phyloP scores from a whole-genome alignment of 2,329 filamentous ascomycete genomes.

The Sordariomycetes sp. region DNA sequence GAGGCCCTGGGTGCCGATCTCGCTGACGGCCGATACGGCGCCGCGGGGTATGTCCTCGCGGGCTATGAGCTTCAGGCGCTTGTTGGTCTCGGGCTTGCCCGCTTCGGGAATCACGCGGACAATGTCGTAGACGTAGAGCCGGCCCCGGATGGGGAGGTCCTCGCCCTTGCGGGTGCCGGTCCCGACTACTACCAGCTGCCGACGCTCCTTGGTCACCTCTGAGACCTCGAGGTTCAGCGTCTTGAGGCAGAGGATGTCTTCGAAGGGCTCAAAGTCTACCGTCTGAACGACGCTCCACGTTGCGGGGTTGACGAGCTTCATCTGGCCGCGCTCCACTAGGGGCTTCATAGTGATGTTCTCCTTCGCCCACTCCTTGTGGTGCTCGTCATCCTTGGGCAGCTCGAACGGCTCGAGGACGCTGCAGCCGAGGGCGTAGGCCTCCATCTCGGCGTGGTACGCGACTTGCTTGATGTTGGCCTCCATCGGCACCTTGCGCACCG shows the following conservation, averaged over 20 bases:
- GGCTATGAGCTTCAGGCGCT: constrained; percentile 71
- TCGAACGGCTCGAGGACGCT: constrained; percentile 59
- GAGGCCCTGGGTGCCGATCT: constrained; percentile 76
- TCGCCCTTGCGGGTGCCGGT: constrained; percentile 81
- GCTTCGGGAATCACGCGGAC: constrained; percentile 86
- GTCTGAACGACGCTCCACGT: constrained; percentile 71
- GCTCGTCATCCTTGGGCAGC: constrained; percentile 74
- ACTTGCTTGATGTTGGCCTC: constrained; percentile 59
- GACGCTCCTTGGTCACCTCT: constrained; percentile 78
- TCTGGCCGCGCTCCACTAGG: constrained; percentile 52
- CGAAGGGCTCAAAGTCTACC: constrained; percentile 57
- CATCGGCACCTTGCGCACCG: constrained; percentile 58
- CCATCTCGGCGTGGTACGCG: constrained; percentile 62
- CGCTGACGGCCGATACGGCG: constrained; percentile 74
- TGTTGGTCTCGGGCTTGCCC: constrained; percentile 71
- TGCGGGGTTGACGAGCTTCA: constrained; percentile 68
- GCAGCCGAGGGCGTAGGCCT: constrained; percentile 66
- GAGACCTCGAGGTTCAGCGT: constrained; percentile 79
- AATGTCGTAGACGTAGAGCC: constrained; percentile 83
- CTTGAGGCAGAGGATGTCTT: constrained; percentile 70
- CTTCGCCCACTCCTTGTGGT: constrained; percentile 66
- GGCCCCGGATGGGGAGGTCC: constrained; percentile 73
- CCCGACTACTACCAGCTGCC: constrained; percentile 70
- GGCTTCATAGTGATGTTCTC: constrained; percentile 55
- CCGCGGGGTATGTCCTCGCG: constrained; percentile 87